Conservation (phyloP, 371 early-diverging fungal genomes). For the Dichotomocladium elegans region DNA sequence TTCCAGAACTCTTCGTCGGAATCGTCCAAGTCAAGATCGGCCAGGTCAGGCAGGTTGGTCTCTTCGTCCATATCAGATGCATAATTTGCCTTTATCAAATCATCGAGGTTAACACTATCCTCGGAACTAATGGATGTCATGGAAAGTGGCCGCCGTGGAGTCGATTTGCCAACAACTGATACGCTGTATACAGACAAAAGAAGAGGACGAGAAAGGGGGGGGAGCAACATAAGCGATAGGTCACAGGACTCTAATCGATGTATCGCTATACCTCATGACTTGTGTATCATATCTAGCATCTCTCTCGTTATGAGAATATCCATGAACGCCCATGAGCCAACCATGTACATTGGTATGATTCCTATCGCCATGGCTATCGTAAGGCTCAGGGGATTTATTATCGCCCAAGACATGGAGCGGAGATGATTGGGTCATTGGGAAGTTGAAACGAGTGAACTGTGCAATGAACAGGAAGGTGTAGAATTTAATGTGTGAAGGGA, state of each 20-base stretch:
- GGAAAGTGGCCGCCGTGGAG: constrained; percentile 29
- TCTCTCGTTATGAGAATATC: constrained; percentile 3
- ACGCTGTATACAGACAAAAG: neutral
- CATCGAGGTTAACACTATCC: constrained; percentile 43
- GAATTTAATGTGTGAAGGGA: neutral
- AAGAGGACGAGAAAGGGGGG: no score
- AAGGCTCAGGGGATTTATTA: neutral
- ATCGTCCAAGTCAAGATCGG: constrained; percentile 40
- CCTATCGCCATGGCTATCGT: neutral
- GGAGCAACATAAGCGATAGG: no score
- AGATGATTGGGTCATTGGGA: constrained; percentile 1
- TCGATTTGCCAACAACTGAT: neutral
- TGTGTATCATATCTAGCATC: neutral
- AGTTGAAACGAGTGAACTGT: no score
- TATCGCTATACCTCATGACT: neutral
- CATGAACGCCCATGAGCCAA: constrained; percentile 20
- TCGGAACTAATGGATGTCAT: constrained; percentile 37
- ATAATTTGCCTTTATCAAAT: constrained; percentile 37
- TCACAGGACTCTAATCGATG: neutral
- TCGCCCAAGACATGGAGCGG: neutral
- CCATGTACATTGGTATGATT: constrained; percentile 14
- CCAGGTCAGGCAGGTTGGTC: constrained; percentile 32
- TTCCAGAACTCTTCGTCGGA: constrained; percentile 47
- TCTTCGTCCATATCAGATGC: constrained; percentile 39
- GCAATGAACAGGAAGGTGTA: neutral